Evolutionary conservation across 2,329 filamentous ascomycete genomes (phyloP), one percentile per base, ranked within the genome.

Genomic region (Mollisiaceae sp.): DNA sequence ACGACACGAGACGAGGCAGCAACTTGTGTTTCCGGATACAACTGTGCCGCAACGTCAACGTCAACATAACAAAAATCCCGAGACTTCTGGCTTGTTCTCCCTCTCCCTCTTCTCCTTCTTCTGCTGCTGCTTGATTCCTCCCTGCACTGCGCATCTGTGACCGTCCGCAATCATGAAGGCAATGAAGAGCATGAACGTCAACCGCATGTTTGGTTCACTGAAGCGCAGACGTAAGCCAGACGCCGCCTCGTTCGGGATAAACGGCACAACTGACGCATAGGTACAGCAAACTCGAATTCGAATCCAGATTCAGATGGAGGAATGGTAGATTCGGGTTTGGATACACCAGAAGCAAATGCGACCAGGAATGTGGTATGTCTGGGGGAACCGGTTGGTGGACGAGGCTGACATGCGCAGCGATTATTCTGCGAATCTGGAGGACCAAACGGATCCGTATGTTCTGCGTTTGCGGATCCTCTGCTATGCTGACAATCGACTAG

Each of bases 371-470:
- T 92, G 78, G 89, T 91, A 85, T 76, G 86, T 79, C 24, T 43
- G 18, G 59, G 41, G 18, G 9, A 60, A 57, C 35, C 12, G 59
- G 63, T 55, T 32, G 24, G 18, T 54, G 39, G 50, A 64, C 43
- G 52, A 55, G n/a, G 47, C 50, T 63, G 61, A 66, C 63, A 24
- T 63, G 47, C 41, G 59, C 45, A 94, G 91, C 91, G 84, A 82
- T 84, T 87, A 54, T 97, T 97, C 77, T 96, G 92, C 82, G 90
- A 94, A 79, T 90, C 91, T 59, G 88, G 86, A 68, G 83, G 85
- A 60, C 81, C 85, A 64, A 85, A 86, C 74, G 80, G 82, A 70
- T 78, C 83, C 72, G 83, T 87, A 83, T 65, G 79, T 80, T 59
- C 22, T 41, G 35, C 8, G 14, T 22, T 8, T 27, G n/a, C 11